These are phyloP conservation scores for Colletotrichum somersetense DNA, from an alignment of 2,329 filamentous ascomycete genomes.

Conservation along the genomic window DNA sequence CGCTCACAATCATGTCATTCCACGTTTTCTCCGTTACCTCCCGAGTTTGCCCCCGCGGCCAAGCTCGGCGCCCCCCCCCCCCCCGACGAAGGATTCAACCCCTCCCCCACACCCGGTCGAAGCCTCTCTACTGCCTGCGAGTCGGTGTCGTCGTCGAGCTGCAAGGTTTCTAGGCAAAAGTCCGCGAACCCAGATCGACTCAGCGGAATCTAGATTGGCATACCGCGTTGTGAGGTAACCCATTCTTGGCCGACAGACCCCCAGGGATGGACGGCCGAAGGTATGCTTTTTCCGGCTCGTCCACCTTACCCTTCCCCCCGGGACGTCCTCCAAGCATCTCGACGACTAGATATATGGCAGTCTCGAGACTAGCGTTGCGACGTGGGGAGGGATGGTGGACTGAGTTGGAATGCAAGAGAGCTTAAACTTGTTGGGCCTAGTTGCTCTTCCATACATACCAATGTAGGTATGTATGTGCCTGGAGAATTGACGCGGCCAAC, in stretches of 20 bases:
- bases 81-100: not conserved
- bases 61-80: no score
- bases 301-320: not conserved
- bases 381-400: not conserved
- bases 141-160: not conserved
- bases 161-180: conserved; percentile 5
- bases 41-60: not conserved
- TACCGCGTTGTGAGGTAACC: not conserved
- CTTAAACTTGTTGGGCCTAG: not conserved
- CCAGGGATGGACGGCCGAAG: not conserved
- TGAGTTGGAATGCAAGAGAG: not conserved
- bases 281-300: not conserved
- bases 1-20: not conserved
- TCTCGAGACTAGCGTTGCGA: not conserved
- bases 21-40: not conserved
- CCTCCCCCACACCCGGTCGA: conserved; percentile 3
- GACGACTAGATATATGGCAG: not conserved
- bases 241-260: not conserved
- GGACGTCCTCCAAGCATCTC: not conserved
- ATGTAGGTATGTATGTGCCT: not conserved
- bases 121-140: not conserved
- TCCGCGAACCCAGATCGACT: conserved; percentile 4
- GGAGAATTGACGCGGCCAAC: not conserved
- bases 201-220: not conserved
- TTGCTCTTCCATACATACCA: no score